phyloP scores from a whole-genome alignment of 768 basidiomycete genomes.

The Crepidotus variabilis region DNA sequence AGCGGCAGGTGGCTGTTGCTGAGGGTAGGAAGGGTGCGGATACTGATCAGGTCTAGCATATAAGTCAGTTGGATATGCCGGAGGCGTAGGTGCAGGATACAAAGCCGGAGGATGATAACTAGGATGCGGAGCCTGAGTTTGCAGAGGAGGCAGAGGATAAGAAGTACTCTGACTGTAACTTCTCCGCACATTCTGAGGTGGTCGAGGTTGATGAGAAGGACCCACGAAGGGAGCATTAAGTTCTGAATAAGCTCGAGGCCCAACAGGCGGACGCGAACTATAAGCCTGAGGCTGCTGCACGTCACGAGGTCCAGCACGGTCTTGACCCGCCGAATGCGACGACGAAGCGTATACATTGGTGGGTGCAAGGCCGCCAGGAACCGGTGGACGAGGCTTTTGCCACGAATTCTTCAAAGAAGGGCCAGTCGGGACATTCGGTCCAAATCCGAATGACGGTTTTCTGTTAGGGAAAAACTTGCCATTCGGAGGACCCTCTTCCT shows the following conservation, averaged over 20 bases:
- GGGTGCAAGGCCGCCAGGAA: conserved; percentile 24
- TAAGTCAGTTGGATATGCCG: conserved; percentile 6
- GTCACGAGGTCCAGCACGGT: conserved; percentile 24
- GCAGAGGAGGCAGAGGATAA: background rate
- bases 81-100: conserved; percentile 7
- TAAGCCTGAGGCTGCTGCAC: conserved; percentile 11
- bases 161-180: background rate
- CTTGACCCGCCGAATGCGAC: conserved; percentile 23
- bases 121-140: background rate
- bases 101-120: background rate
- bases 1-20: background rate
- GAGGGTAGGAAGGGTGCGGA: background rate
- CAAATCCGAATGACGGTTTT: background rate
- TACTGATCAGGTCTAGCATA: conserved; percentile 13
- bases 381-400: conserved; percentile 25
- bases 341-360: conserved; percentile 20
- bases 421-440: conserved; percentile 6
- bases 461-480: conserved; percentile 5
- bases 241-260: conserved; percentile 6
- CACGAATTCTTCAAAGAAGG: conserved; percentile 9
- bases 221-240: conserved; percentile 1
- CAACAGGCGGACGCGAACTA: conserved; percentile 6
- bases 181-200: background rate
- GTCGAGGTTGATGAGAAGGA: conserved; percentile 2
- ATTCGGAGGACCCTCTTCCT: conserved; percentile 5